Evolutionary conservation across 2,329 filamentous ascomycete genomes (phyloP), one percentile per base, ranked within the genome.

Genomic region (Aspergillus sp.): DNA sequence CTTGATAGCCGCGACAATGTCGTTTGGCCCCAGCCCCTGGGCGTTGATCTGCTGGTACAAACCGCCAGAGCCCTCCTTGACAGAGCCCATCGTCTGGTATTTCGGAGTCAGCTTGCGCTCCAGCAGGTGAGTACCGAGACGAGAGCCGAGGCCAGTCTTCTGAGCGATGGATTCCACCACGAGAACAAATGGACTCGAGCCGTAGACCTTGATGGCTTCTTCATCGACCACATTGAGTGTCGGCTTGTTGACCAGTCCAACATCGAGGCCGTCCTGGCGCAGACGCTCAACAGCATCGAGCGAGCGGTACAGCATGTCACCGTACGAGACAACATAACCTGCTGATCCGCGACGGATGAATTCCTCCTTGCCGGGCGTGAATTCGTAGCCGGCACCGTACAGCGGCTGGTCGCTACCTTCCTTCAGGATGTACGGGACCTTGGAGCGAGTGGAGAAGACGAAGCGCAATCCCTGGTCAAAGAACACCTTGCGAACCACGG

Each of bases 231-330:
- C 48, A 40, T 68, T 69, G 7, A 69, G 55, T 1, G 66, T 68
- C 2, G 64, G 57, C 46, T 69, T 69, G 55, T 69, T 69, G 45
- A 69, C 51, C 28, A 69, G 49, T 40, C 66, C 66, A 3, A 69
- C 53, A 37, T 68, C 63, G 0, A 68, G 45, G 28, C 66, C 66
- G 13, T 63, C 55, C 39, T 59, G 48, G 19, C 64, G 62, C 27
- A 69, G 58, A 26, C 56, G 51, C 51, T 69, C 65, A 28, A 68
- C 65, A 0, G 66, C 66, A 35, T 69, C 66, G 6, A 69, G 46
- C 1, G 66, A 63, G 12, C 66, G 65, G 53, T 68, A 69, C 33
- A 69, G 51, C 65, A 69, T 67, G 42, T 69, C 66, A 19, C 66
- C 66, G 37, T 64, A 68, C 2, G 64, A 54, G 26, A 69, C 56